Conservation (phyloP, 371 early-diverging fungal genomes). For the Mortierella sp. region DNA sequence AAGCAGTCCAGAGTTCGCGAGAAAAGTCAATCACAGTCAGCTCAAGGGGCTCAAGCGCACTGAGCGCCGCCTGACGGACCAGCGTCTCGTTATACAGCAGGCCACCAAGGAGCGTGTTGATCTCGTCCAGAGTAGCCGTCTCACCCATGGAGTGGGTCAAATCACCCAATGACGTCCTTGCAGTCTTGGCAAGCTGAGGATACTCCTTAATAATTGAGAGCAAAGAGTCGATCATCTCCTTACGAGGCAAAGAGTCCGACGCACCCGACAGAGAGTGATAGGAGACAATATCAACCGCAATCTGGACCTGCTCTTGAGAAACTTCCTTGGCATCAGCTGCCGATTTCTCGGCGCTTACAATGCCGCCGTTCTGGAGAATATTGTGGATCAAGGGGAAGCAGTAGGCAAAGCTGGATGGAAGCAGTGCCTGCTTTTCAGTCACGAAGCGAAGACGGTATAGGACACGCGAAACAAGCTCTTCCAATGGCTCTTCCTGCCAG, state of each 20-base stretch:
- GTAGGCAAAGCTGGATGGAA: conserved; percentile 83
- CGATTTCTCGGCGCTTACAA: conserved; percentile 61
- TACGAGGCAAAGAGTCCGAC: conserved; percentile 73
- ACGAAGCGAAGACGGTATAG: conserved; percentile 80
- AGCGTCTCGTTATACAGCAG: conserved; percentile 77
- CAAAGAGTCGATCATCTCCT: conserved; percentile 77
- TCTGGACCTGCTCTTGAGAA: conserved; percentile 78
- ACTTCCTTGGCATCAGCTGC: conserved; percentile 65
- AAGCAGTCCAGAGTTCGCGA: conserved; percentile 71
- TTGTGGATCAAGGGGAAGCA: conserved; percentile 84
- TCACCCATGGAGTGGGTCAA: conserved; percentile 80
- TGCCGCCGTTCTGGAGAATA: conserved; percentile 76
- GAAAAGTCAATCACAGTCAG: conserved; percentile 75
- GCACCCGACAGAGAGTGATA: conserved; percentile 71
- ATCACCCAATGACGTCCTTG: conserved; percentile 69
- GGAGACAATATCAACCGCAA: conserved; percentile 80
- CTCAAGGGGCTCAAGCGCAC: conserved; percentile 77
- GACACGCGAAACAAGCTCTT: conserved; percentile 73
- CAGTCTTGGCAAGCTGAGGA: conserved; percentile 72
- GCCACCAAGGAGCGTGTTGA: conserved; percentile 77
- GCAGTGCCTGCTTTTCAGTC: conserved; percentile 72
- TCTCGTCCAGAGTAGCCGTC: conserved; percentile 65
- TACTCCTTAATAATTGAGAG: conserved; percentile 77
- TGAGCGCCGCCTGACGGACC: conserved; percentile 84
- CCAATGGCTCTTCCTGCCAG: conserved; percentile 78